Base-by-base conservation (phyloP, 306 rosid species). In the Leucaena leucocephala region DNA sequence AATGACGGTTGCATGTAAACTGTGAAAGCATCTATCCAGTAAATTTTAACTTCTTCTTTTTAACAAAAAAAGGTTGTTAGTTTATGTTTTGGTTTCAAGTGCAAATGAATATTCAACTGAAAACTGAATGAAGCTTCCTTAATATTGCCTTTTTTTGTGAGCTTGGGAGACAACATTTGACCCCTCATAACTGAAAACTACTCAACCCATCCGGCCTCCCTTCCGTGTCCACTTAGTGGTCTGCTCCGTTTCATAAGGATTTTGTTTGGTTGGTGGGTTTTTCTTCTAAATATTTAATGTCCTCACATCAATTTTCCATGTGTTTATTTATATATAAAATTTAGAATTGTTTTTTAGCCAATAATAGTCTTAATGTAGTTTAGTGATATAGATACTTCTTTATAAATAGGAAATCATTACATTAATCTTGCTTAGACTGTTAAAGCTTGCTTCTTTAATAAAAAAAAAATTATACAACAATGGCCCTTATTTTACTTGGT, bases 1-100 rank as follows among this genome's bases (percentile, higher is more conserved):
- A 61, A 27, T 61, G 67, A 13, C 62, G 70, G 77, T 62, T 34
- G 33, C 38, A 42, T 68, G 22, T 35, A 62, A 75, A 69, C 64
- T 61, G 70, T 42, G 64, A 79, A 72, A 61, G 17, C 59, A 84
- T 54, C 76, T 36, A 54, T 43, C 35, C 44, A 16, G 76, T 43
- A 0, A 42, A 10, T 22, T 63, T 46, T 21, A 42, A 22, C 58
- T 6, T 22, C 8, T 6, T 2, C 67, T 73, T 42, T 33, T 61
- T 11, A 59, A 33, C 40, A 33, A 12, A 33, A 33, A 27, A 4
- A 61, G 35, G 6, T 33, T 11, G 35, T n/a, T 17, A 34, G 61
- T 65, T n/a, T 61, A 50, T 40, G 11, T 75, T 55, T 35, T 50
- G 65, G 48, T 55, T 55, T 65, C 36, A 16, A 76, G 44, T 68